Evolutionary conservation across 805 yeast genomes (phyloP), one percentile per base, ranked within the genome.

Genomic region (Wickerhamiella galacta): DNA sequence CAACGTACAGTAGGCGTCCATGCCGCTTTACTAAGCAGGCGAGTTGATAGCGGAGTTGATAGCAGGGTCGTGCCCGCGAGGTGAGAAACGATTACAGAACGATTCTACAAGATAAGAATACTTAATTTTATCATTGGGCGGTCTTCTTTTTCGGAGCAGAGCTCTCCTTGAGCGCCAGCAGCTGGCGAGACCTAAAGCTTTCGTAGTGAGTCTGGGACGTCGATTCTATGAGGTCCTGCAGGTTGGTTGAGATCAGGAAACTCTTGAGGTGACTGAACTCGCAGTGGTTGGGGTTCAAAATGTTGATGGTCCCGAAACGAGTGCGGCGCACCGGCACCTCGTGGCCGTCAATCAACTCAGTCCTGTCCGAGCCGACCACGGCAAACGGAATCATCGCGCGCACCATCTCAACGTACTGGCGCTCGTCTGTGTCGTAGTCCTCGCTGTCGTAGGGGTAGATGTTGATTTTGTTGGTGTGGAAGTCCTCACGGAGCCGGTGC

Each of bases 241-340:
- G 65, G 56, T 90, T 95, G 6, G 96, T 82, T 61, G 95, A 74
- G 29, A 94, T 82, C 50, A 90, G 69, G 56, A 90, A 90, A 55
- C 82, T 93, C 60, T 95, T 72, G 52, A 90, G 71, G 47, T 81
- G 83, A 24, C 82, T 81, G 64, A 90, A 90, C 61, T 90, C 98
- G 59, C 95, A 83, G 59, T 90, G 96, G 35, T 76, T 70, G 34
- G 81, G 83, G 59, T 90, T 94, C 60, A 85, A 95, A 39, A 90
- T 81, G 55, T 83, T 80, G 49, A 87, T 77, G 12, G 77, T 67
- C 16, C 95, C 95, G 94, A 95, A 87, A 52, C 76, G 74, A 35
- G 92, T 83, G 60, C 79, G 74, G 60, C 96, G 75, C 32, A 95
- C 95, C 48, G 87, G 76, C 29, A 83, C 78, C 17, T 67, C 60